Evolutionary conservation across 139 green algal genomes (phyloP).

Genomic region (Dunaliella sp.): DNA sequence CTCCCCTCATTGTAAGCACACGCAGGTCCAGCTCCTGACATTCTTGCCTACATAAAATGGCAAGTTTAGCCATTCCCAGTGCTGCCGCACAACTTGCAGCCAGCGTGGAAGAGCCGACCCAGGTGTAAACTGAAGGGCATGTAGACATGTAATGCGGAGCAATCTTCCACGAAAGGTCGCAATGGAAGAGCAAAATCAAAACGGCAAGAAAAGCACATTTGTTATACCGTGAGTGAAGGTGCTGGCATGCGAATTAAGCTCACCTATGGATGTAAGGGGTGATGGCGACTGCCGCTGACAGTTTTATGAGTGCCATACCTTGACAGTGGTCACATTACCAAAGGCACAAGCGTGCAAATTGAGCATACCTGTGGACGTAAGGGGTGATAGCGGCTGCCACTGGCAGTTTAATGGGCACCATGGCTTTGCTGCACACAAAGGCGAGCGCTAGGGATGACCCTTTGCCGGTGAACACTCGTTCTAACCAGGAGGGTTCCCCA

Average conservation of each 20-base stretch:
- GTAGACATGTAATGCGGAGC: neutral
- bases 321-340: no score
- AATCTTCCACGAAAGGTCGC: neutral
- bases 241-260: neutral
- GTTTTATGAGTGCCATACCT: conserved; percentile 48
- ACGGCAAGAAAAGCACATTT: neutral
- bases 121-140: no score
- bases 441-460: conserved; percentile 56
- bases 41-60: neutral
- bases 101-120: no score
- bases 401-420: conserved; percentile 54
- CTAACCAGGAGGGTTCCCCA: conserved; percentile 32
- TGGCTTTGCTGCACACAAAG: conserved; percentile 53
- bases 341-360: no score
- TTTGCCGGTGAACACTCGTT: conserved; percentile 44
- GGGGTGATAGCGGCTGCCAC: conserved; percentile 53
- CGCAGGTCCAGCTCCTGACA: neutral
- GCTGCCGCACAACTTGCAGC: no score
- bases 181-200: no score
- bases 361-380: conserved; percentile 53
- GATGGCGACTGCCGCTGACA: conserved; percentile 47
- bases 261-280: conserved; percentile 42
- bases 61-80: no score
- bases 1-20: neutral
- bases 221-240: neutral